phyloP scores from a whole-genome alignment of 192 early-diverging fungal species.

The Thamnidium elegans region DNA sequence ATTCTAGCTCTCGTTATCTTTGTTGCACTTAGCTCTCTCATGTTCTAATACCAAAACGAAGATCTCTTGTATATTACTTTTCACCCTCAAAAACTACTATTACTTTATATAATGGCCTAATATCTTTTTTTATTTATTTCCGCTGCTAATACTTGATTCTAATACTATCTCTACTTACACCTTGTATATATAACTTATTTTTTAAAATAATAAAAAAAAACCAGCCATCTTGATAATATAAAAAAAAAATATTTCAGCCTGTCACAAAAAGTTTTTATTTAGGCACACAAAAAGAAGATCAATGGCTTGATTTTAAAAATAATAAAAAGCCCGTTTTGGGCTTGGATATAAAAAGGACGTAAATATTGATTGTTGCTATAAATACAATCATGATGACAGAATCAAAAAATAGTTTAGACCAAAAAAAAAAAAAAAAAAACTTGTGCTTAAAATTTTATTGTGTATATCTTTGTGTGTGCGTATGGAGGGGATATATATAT shows the following conservation, averaged over 20 bases:
- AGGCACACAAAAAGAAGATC: not conserved
- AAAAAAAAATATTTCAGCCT: not conserved
- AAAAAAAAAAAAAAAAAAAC: too few relatives aligned
- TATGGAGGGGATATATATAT: not conserved
- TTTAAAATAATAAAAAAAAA: not conserved
- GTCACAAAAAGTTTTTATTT: not conserved
- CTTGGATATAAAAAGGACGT: too few relatives aligned
- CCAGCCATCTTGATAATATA: not conserved
- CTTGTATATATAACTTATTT: not conserved
- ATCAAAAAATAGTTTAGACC: too few relatives aligned
- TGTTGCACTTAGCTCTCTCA: constrained; percentile 5
- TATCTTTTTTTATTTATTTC: not conserved
- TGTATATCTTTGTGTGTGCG: not conserved
- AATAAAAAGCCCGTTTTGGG: not conserved
- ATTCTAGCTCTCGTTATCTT: constrained; percentile 14
- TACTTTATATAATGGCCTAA: not conserved
- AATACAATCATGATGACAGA: too few relatives aligned
- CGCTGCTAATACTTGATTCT: not conserved
- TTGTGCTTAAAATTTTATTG: too few relatives aligned
- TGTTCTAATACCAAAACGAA: not conserved
- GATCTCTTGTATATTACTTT: too few relatives aligned
- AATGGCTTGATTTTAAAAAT: not conserved
- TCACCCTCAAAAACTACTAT: not conserved
- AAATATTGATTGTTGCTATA: too few relatives aligned
- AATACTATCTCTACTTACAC: not conserved